Evolutionary conservation across 176 grass and related monocot species (phyloP).

Genomic region (Lolium multiflorum): DNA sequence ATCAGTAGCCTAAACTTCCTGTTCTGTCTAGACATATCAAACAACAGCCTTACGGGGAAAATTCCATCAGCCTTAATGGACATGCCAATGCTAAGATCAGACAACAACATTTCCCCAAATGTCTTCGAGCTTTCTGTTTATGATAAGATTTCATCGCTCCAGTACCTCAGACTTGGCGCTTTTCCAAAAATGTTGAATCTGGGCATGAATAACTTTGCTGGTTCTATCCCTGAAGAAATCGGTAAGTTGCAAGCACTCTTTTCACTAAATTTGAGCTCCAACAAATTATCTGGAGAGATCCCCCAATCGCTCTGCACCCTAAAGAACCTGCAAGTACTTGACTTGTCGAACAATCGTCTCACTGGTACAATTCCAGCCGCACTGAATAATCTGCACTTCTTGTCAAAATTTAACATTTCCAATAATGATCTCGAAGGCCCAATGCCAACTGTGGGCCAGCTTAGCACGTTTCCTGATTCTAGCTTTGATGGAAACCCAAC

Average conservation of each 20-base stretch:
- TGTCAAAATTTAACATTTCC: constrained; percentile 12
- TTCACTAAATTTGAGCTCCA: neutral
- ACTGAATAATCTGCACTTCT: constrained; percentile 8
- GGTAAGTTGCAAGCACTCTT: neutral
- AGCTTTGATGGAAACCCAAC: constrained; percentile 41
- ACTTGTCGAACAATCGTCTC: constrained; percentile 30
- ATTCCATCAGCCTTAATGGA: constrained; percentile 40
- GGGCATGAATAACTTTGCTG: constrained; percentile 20
- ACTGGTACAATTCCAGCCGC: constrained; percentile 4
- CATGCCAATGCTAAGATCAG: constrained; percentile 43
- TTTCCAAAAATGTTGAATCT: neutral
- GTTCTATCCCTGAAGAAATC: constrained; percentile 3
- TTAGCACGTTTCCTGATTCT: constrained; percentile 2
- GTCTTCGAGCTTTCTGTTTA: constrained; percentile 34
- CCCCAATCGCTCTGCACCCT: neutral
- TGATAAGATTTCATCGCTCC: neutral
- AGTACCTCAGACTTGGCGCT: neutral
- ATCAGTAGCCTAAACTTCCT: no score
- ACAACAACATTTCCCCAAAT: neutral
- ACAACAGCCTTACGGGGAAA: constrained; percentile 16
- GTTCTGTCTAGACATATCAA: neutral
- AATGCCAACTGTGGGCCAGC: constrained; percentile 13
- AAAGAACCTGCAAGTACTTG: neutral
- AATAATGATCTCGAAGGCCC: constrained; percentile 39
- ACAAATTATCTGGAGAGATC: constrained; percentile 24